These are phyloP conservation scores for Coffea humblotiana DNA, from an alignment of 305 asterid species.

Conservation along the genomic window DNA sequence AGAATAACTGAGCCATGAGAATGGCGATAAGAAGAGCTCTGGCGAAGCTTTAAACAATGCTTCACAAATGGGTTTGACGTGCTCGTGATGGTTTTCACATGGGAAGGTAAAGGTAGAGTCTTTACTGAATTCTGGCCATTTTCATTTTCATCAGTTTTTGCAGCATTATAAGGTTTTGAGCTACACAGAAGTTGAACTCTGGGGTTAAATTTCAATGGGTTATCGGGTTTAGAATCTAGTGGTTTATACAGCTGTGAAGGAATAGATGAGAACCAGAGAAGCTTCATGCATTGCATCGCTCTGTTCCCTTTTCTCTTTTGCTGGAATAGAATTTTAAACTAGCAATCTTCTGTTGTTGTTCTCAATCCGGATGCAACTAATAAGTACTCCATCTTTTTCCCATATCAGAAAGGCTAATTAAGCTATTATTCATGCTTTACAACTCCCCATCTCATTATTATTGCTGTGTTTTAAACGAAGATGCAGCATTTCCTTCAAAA, in stretches of 20 bases:
- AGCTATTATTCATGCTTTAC: too few relatives aligned
- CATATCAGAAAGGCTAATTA: too few relatives aligned
- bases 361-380: too few relatives aligned
- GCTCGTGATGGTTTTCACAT: conserved; percentile 66
- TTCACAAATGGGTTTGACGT: conserved; percentile 86
- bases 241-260: conserved; percentile 1
- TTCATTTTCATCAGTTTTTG: conserved; percentile 10
- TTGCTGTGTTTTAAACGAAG: too few relatives aligned
- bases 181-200: conserved; percentile 6
- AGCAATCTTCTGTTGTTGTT: neutral
- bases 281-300: conserved; percentile 18
- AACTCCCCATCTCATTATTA: too few relatives aligned
- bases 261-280: neutral
- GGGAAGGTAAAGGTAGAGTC: conserved; percentile 40
- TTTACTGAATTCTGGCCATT: conserved; percentile 33
- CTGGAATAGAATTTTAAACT: neutral
- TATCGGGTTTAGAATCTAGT: conserved; percentile 3
- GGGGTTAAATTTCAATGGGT: conserved; percentile 15
- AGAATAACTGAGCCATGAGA: conserved; percentile 72
- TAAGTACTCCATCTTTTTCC: too few relatives aligned
- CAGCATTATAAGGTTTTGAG: conserved; percentile 20
- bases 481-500: too few relatives aligned
- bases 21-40: conserved; percentile 78
- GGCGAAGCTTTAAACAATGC: conserved; percentile 88
- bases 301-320: neutral